Conservation (phyloP, 1,284 basidiomycete species). For the Pseudozyma sp. region DNA sequence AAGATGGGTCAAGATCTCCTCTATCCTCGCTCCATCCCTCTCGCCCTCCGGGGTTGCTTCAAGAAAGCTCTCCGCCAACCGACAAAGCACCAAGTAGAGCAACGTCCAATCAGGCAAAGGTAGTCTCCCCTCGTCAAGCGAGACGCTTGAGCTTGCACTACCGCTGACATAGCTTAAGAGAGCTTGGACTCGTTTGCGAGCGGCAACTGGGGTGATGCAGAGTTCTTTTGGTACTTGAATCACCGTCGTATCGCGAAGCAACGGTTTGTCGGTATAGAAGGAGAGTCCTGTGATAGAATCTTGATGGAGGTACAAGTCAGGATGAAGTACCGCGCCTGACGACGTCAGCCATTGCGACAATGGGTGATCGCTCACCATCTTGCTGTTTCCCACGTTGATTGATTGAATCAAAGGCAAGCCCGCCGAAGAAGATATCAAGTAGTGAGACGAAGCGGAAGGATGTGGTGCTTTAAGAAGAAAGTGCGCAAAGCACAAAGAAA, state of each 20-base stretch:
- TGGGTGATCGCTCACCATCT: slow-evolving; percentile 3
- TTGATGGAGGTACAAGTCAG: slow-evolving; percentile 12
- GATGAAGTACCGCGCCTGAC: slow-evolving; percentile 31
- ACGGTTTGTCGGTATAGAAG: slow-evolving; percentile 20
- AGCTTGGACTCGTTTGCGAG: slow-evolving; percentile 2
- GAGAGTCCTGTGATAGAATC: slow-evolving; percentile 33
- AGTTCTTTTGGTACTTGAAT: slow-evolving; percentile 23
- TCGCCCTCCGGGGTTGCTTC: background rate
- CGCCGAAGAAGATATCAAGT: background rate
- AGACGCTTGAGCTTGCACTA: background rate
- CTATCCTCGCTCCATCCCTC: background rate
- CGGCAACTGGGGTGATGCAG: slow-evolving; percentile 32
- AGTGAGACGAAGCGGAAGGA: slow-evolving; percentile 3
- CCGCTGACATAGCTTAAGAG: background rate
- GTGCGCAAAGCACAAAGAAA: background rate
- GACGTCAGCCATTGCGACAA: slow-evolving; percentile 21
- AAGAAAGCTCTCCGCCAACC: slow-evolving; percentile 6
- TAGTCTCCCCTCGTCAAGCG: background rate
- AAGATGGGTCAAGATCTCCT: slow-evolving; percentile 15
- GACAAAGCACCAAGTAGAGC: slow-evolving; percentile 31
- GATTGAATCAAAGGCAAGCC: no score
- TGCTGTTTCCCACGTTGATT: background rate
- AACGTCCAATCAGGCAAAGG: slow-evolving; percentile 38
- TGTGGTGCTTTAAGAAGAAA: slow-evolving; percentile 3
- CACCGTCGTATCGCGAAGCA: slow-evolving; percentile 25